phyloP scores from a whole-genome alignment of 345 rosid genomes.

The Citropsis articulata region DNA sequence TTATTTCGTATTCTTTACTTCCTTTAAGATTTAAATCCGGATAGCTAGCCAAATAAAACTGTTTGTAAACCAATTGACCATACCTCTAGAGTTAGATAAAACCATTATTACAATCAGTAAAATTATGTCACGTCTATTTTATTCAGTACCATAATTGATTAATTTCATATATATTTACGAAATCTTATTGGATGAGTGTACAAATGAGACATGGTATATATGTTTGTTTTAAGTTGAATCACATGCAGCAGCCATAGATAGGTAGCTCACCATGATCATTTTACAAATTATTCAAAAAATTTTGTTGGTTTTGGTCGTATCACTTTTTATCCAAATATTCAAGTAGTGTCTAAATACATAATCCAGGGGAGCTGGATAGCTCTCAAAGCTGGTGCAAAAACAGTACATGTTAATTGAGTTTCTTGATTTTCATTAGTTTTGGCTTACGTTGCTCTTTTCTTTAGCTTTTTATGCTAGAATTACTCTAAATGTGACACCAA shows the following conservation, averaged over 20 bases:
- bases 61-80: too few relatives aligned
- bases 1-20: too few relatives aligned
- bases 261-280: background rate
- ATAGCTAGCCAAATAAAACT: too few relatives aligned
- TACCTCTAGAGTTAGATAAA: too few relatives aligned
- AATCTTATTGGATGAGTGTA: too few relatives aligned
- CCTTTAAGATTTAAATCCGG: too few relatives aligned
- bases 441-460: background rate
- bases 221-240: background rate
- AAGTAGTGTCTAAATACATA: constrained; percentile 2
- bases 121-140: background rate
- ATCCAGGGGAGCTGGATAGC: background rate
- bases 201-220: too few relatives aligned
- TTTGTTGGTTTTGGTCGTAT: background rate
- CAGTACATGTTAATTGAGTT: background rate
- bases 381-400: constrained; percentile 1
- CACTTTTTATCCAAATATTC: background rate
- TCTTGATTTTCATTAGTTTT: background rate
- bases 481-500: background rate
- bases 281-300: background rate
- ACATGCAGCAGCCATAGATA: background rate
- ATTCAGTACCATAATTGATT: too few relatives aligned
- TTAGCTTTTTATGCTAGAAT: background rate
- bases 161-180: too few relatives aligned
- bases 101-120: too few relatives aligned